A percentile compares a stretch with the other conserved stretches of the same genome.
These are phyloP conservation scores for Diaporthe caulivora DNA, from an alignment of 2,329 filamentous ascomycete genomes.

Conservation along the genomic window DNA sequence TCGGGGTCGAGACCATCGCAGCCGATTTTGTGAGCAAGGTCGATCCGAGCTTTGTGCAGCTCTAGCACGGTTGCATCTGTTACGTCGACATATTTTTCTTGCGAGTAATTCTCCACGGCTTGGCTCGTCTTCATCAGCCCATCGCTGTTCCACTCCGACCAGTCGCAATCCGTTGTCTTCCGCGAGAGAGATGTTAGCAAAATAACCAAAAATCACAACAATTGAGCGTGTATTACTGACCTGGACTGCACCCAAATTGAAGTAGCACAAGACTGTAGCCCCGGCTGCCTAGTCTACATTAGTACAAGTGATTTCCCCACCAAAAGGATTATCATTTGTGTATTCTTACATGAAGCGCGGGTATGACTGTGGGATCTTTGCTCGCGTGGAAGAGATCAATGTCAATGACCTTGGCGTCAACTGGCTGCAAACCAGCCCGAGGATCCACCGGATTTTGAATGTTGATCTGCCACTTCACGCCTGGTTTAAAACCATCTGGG, in stretches of 20 bases:
- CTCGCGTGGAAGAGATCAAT: constrained; percentile 36
- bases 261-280: constrained; percentile 35
- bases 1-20: constrained; percentile 38
- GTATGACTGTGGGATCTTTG: constrained; percentile 35
- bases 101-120: constrained; percentile 19
- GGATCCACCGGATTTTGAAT: constrained; percentile 37
- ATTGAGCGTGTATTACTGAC: not conserved
- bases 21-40: constrained; percentile 35
- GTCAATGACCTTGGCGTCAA: constrained; percentile 36
- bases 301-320: not conserved
- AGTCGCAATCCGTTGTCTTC: constrained; percentile 35
- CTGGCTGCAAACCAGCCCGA: constrained; percentile 29
- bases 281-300: constrained; percentile 8
- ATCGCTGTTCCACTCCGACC: constrained; percentile 3
- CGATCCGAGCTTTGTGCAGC: constrained; percentile 30
- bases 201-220: not conserved
- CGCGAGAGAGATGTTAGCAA: not conserved
- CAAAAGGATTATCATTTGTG: not conserved
- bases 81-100: constrained; percentile 37
- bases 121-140: constrained; percentile 30
- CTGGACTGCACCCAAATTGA: constrained; percentile 32
- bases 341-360: constrained; percentile 30
- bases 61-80: constrained; percentile 15
- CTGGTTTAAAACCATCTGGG: constrained; percentile 26
- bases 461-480: constrained; percentile 37